A percentile compares a stretch with the other conserved stretches of the same genome.
These are phyloP conservation scores for Hyphopichia homilentoma DNA, from an alignment of 805 yeast genomes.

Conservation along the genomic window DNA sequence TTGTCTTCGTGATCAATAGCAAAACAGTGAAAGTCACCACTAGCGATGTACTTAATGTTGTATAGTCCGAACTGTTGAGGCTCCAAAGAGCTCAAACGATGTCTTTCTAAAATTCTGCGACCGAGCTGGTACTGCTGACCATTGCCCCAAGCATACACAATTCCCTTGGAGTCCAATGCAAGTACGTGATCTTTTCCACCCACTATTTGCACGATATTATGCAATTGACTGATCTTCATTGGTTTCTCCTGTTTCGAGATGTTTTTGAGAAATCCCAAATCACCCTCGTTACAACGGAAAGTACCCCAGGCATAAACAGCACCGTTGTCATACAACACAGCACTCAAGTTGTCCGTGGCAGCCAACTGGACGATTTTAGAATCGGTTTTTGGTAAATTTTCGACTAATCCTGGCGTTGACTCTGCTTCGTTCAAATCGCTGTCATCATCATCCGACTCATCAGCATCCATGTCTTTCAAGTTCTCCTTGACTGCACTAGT, in stretches of 20 bases:
- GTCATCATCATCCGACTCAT: slow-evolving; percentile 57
- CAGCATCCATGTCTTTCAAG: slow-evolving; percentile 62
- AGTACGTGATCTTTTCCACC: slow-evolving; percentile 91
- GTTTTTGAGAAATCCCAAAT: slow-evolving; percentile 69
- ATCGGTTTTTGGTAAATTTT: slow-evolving; percentile 47
- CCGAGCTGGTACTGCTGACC: slow-evolving; percentile 94
- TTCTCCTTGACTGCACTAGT: slow-evolving; percentile 64
- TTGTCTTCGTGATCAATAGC: slow-evolving; percentile 73
- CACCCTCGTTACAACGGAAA: slow-evolving; percentile 89
- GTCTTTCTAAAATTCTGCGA: slow-evolving; percentile 76
- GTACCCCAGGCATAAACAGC: slow-evolving; percentile 98
- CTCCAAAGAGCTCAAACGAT: slow-evolving; percentile 65
- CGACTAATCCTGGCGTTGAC: slow-evolving; percentile 82
- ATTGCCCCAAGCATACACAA: slow-evolving; percentile 95
- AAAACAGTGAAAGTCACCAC: slow-evolving; percentile 95
- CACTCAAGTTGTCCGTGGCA: slow-evolving; percentile 90
- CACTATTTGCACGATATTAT: slow-evolving; percentile 75
- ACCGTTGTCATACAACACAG: slow-evolving; percentile 74
- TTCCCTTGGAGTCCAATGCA: slow-evolving; percentile 79
- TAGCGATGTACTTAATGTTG: slow-evolving; percentile 73
- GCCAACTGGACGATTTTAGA: slow-evolving; percentile 71
- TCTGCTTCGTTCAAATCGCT: slow-evolving; percentile 87
- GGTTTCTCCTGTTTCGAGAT: slow-evolving; percentile 67
- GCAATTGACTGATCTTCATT: slow-evolving; percentile 53
- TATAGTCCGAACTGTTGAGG: slow-evolving; percentile 83